Evolutionary conservation across 1,284 basidiomycete species (phyloP).

Genomic region (Papiliotrema laurentii): DNA sequence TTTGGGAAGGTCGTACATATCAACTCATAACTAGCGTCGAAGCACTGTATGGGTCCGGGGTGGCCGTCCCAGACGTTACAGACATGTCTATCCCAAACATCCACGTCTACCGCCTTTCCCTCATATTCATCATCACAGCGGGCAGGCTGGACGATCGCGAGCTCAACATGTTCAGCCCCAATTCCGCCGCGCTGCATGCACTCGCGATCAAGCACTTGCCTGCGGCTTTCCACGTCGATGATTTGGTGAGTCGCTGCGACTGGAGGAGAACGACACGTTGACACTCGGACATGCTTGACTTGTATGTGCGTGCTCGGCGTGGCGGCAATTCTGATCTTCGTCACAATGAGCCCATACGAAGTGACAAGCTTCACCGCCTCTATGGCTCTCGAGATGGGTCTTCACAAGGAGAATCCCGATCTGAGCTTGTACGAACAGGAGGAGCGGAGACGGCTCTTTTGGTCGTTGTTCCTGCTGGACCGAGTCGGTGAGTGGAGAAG

Average conservation of each 20-base stretch:
- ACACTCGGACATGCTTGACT: constrained; percentile 3
- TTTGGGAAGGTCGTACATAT: neutral
- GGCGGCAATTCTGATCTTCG: constrained; percentile 6
- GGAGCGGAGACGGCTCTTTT: constrained; percentile 8
- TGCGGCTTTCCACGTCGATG: constrained; percentile 1
- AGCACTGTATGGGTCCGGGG: neutral
- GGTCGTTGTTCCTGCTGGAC: constrained; percentile 8
- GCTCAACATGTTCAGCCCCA: neutral
- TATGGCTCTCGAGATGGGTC: constrained; percentile 5
- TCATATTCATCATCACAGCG: neutral
- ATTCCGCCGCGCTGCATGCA: neutral
- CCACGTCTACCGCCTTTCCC: neutral
- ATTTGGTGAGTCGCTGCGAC: neutral
- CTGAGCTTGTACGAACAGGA: constrained; percentile 5
- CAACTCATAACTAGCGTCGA: neutral
- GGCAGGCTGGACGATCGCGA: neutral
- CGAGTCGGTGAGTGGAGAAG: neutral
- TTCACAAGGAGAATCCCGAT: constrained; percentile 6
- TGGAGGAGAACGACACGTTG: neutral
- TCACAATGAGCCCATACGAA: constrained; percentile 8
- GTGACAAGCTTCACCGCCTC: neutral
- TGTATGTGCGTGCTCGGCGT: constrained; percentile 3
- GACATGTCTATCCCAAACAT: neutral
- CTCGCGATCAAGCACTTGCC: constrained; percentile 2
- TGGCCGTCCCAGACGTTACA: neutral